Evolutionary conservation across 2,329 filamentous ascomycete species (phyloP).

Genomic region (Trichoderma sp.): DNA sequence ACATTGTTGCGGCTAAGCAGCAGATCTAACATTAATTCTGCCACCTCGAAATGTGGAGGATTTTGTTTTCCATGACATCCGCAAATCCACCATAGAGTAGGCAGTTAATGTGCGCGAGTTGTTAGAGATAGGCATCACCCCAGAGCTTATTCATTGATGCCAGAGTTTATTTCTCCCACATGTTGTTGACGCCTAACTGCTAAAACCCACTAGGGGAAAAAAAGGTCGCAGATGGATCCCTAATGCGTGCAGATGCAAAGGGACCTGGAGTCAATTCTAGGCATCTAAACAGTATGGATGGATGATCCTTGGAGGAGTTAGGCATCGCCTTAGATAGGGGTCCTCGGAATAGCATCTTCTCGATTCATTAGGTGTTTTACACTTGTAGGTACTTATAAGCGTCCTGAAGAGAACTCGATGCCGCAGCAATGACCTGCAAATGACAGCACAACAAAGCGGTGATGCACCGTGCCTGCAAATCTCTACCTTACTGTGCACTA

Average conservation of each 20-base stretch:
- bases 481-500: neutral
- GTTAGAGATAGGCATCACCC: neutral
- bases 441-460: neutral
- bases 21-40: neutral
- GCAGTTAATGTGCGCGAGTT: neutral
- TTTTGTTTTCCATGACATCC: neutral
- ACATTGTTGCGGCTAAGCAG: neutral
- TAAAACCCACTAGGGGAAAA: neutral
- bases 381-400: neutral
- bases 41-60: neutral
- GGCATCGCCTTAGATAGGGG: neutral
- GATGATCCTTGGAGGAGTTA: neutral
- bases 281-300: neutral
- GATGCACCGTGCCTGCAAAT: neutral
- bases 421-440: slow-evolving; percentile 2
- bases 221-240: slow-evolving; percentile 8
- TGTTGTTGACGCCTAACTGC: neutral
- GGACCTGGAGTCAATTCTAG: neutral
- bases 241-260: neutral
- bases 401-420: neutral
- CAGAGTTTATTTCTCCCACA: neutral
- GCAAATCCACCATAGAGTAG: neutral
- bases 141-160: neutral
- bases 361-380: neutral
- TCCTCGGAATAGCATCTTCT: neutral